Conservation (phyloP, 495 filamentous ascomycete species). For the Tuber brumale region DNA sequence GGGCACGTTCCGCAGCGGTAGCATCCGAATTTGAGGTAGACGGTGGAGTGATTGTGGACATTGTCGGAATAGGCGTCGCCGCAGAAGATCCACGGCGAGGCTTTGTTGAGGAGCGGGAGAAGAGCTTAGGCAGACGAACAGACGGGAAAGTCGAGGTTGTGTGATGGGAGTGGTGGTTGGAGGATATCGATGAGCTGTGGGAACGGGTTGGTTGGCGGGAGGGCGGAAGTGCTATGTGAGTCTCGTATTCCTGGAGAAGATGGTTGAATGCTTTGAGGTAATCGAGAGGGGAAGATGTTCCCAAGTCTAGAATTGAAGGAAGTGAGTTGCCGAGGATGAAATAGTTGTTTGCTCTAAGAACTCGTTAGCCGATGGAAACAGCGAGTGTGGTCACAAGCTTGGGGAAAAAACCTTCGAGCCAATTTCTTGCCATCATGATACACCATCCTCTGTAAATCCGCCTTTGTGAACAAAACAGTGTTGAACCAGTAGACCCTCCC, state of each 20-base stretch:
- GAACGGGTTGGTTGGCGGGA: conserved; percentile 32
- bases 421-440: conserved; percentile 79
- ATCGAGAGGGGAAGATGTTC: conserved; percentile 65
- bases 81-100: conserved; percentile 38
- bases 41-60: conserved; percentile 20
- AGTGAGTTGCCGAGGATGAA: conserved; percentile 87
- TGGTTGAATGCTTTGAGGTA: conserved; percentile 82
- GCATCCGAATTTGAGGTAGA: conserved; percentile 15
- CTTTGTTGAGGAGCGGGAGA: conserved; percentile 37
- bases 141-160: conserved; percentile 27
- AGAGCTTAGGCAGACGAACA: conserved; percentile 39
- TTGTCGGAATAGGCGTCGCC: conserved; percentile 22
- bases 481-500: conserved; percentile 97
- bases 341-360: conserved; percentile 69
- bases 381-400: not conserved
- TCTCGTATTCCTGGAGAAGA: conserved; percentile 84
- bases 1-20: conserved; percentile 31
- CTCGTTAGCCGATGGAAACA: conserved; percentile 10
- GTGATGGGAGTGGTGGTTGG: conserved; percentile 22
- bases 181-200: conserved; percentile 30
- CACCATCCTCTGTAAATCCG: conserved; percentile 71
- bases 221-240: conserved; percentile 50
- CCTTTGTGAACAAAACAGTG: conserved; percentile 80
- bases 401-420: conserved; percentile 51
- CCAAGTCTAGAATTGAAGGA: conserved; percentile 79